Base-by-base conservation (phyloP, 305 asterid species). In the Fraxinus dipetala region DNA sequence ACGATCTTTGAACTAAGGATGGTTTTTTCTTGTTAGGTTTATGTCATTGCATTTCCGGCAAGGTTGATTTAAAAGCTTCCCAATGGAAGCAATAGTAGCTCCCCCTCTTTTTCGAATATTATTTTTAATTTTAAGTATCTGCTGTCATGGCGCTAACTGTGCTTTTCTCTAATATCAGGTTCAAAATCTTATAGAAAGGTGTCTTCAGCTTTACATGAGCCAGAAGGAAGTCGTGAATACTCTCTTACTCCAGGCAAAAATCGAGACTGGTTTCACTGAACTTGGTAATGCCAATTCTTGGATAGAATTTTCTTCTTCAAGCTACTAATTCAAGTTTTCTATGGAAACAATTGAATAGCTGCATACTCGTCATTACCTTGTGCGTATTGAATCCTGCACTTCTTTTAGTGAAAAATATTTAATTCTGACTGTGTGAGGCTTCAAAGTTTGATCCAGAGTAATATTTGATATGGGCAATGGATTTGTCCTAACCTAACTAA, bases 161-260 rank as follows among this genome's bases (percentile, higher is more conserved):
- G 30, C 36, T 65, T 2, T 65, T 65, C 31, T 22, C 36, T 65
- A 10, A 24, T 70, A 2, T 75, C 89, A 94, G 98, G 98, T 94
- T 82, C 98, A 94, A 79, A 91, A 91, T 85, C 97, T 94, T 63
- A 94, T 94, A 74, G 98, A 94, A 87, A 91, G 97, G 87, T 94
- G 98, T 85, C 98, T 94, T 85, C 98, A 93, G 87, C 97, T 93
- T 80, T 94, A 94, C 92, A 94, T 93, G 98, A 91, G 89, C 80
- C 92, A 89, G 87, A 87, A 78, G 79, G 97, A 94, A 87, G 97
- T 90, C 32, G 90, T 90, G 83, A 89, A 78, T 85, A 90, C 97
- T 77, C 89, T 93, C 83, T 89, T 90, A 72, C 88, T 88, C 81
- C 93, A 89, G 84, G 98, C 97, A 72, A 91, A 92, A 83, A 91